Base-by-base conservation (phyloP, 2,329 filamentous ascomycete genomes). In the Phyllachora maydis region DNA sequence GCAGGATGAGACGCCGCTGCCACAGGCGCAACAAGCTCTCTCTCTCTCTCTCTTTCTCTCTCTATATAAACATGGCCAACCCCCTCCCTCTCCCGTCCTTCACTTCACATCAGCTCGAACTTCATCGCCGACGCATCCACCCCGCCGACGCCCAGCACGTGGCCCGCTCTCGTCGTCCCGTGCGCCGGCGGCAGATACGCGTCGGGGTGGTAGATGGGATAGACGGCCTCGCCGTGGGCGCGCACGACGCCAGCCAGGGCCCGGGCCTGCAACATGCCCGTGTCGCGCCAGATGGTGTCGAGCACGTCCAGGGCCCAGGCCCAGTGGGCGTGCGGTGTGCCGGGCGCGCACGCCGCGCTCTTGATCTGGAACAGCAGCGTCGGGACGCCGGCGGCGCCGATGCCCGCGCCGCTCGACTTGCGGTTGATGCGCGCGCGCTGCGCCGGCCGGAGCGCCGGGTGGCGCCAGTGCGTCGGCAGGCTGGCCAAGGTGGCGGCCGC, bases 191-290 rank as follows among this genome's bases (percentile, higher is more conserved):
- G n/a, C n/a, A n/a, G n/a, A n/a, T n/a, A n/a, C n/a, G n/a, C n/a
- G n/a, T n/a, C n/a, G n/a, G n/a, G n/a, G n/a, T n/a, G n/a, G n/a
- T n/a, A n/a, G n/a, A n/a, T n/a, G n/a, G n/a, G n/a, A n/a, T n/a
- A n/a, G n/a, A n/a, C n/a, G n/a, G n/a, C n/a, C n/a, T n/a, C n/a
- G n/a, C n/a, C n/a, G n/a, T n/a, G n/a, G n/a, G n/a, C n/a, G n/a
- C n/a, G 20, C 12, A 22, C 15, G 14, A 22, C 11, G 11, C 56
- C 51, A 18, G 51, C 49, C 29, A 60, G 40, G 11, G 44, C 39
- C 26, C 47, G 45, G 2, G 56, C 57, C 30, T 59, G 53, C 16
- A 54, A 39, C 51, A 64, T 60, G 6, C 59, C 59, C 40, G 60
- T 52, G 19, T 55, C 48, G 23, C 46, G 41, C 52, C 55, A 63